A percentile compares a stretch with the other conserved stretches of the same genome.
Evolutionary conservation across 768 basidiomycete genomes (phyloP).

Genomic region (Auriscalpium vulgare): DNA sequence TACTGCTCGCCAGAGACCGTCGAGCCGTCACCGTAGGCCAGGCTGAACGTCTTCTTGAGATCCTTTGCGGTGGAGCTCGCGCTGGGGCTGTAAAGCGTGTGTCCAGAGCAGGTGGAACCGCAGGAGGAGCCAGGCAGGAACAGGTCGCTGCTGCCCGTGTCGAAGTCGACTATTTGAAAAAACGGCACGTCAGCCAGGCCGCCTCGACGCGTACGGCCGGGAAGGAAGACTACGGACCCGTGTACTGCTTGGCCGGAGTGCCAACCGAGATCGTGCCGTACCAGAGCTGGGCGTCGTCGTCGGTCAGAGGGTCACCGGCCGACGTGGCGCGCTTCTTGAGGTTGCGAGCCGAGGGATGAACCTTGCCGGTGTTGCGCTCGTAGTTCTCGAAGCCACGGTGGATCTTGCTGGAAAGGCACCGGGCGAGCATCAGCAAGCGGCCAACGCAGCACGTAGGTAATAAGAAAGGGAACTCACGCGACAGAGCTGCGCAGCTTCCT

Average conservation of each 20-base stretch:
- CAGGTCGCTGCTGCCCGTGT: not conserved
- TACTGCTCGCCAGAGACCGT: not conserved
- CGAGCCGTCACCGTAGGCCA: not conserved
- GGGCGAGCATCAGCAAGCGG: no score
- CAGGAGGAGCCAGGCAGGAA: not conserved
- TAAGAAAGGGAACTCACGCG: not conserved
- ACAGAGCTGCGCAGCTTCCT: not conserved
- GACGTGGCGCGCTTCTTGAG: not conserved
- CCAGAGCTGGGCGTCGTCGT: not conserved
- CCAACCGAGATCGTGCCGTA: conserved; percentile 8
- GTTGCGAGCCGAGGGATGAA: not conserved
- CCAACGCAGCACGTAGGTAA: not conserved
- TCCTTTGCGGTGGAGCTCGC: not conserved
- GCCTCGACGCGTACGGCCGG: no score
- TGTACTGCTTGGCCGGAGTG: not conserved
- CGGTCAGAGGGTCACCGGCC: not conserved
- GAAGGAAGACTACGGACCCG: not conserved
- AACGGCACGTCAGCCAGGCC: no score
- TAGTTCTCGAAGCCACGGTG: not conserved
- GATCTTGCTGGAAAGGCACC: not conserved
- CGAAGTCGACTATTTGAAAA: not conserved
- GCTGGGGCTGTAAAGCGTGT: not conserved
- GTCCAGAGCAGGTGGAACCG: not conserved
- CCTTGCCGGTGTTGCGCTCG: conserved; percentile 1
- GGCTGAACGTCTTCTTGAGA: not conserved